Base-by-base conservation (phyloP, 495 filamentous ascomycete species). In the Aspergillus bertholletiae region DNA sequence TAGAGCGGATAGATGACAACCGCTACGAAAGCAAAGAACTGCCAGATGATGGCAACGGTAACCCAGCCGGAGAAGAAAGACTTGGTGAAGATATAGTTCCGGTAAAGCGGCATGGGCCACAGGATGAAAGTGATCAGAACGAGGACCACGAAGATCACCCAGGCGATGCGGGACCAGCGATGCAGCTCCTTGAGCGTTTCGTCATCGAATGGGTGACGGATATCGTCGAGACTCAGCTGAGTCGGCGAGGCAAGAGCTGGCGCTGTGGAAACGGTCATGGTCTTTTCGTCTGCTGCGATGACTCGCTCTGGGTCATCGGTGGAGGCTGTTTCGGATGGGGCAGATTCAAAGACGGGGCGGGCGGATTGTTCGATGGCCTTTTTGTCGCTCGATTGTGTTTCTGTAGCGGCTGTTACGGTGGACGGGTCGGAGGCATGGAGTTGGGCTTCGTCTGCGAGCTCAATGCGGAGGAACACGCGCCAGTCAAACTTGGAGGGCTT, bases 381-480 rank as follows among this genome's bases (percentile, higher is more conserved):
- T 11, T 24, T 39, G 1, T 46, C 51, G 15, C 57, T 53, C 5
- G 64, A 51, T 7, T 51, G 34, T 17, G 17, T 30, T 17, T 47
- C 27, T 0, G 20, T 12, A n/a, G n/a, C n/a, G n/a, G n/a, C n/a
- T n/a, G n/a, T n/a, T n/a, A n/a, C n/a, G 13, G 40, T 22, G 22
- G 52, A 48, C 22, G 17, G 6, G 26, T 57, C 12, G n/a, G 30
- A 2, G 6, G 55, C 23, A 23, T 66, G 60, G 5, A 64, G 46
- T 28, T 63, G 49, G 15, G 54, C 58, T 45, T 67, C 57, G n/a
- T 67, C 63, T 13, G 60, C 59, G 5, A 68, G 56, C 46, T 72
- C 66, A n/a, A 72, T 69, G n/a, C 73, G 74, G 0, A 79, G 64
- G 51, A 79, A 79, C 34, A 73, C 67, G 13, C 76, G 69, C 76